These are phyloP conservation scores for Aspergillus indologenus DNA, from an alignment of 495 filamentous ascomycete species.

Conservation along the genomic window DNA sequence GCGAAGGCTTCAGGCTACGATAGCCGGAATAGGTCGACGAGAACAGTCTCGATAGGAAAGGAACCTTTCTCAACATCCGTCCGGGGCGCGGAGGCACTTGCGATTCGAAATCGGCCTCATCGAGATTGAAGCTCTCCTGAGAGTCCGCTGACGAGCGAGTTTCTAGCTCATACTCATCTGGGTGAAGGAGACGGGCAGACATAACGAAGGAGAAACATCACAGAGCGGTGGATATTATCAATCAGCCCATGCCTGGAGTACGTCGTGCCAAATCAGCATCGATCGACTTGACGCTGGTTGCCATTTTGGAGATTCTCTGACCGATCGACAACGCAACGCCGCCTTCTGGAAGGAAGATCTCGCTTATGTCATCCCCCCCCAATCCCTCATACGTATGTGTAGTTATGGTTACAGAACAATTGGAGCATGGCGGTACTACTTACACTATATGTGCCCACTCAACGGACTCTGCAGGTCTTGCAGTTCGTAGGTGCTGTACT, in stretches of 20 bases:
- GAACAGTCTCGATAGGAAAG: constrained; percentile 31
- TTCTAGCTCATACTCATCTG: constrained; percentile 47
- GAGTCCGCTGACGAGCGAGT: constrained; percentile 46
- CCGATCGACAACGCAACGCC: neutral
- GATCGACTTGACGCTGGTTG: neutral
- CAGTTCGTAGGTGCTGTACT: neutral
- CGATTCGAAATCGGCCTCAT: constrained; percentile 49
- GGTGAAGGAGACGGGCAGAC: constrained; percentile 41
- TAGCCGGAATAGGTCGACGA: constrained; percentile 32
- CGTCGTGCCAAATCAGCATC: neutral
- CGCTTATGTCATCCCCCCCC: neutral
- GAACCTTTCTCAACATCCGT: constrained; percentile 20
- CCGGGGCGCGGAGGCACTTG: constrained; percentile 33
- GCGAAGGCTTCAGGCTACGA: constrained; percentile 30
- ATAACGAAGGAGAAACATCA: constrained; percentile 28
- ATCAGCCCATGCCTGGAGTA: constrained; percentile 15
- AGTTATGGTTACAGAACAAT: too few species aligned
- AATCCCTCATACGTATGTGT: too few species aligned
- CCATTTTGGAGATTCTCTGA: neutral
- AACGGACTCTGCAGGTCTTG: neutral
- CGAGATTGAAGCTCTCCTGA: constrained; percentile 46
- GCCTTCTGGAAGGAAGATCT: neutral
- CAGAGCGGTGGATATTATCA: constrained; percentile 1
- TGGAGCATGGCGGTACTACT: too few species aligned
- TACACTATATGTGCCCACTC: too few species aligned